phyloP scores from a whole-genome alignment of 129 eudicot species.

The Flaveria trinervia region DNA sequence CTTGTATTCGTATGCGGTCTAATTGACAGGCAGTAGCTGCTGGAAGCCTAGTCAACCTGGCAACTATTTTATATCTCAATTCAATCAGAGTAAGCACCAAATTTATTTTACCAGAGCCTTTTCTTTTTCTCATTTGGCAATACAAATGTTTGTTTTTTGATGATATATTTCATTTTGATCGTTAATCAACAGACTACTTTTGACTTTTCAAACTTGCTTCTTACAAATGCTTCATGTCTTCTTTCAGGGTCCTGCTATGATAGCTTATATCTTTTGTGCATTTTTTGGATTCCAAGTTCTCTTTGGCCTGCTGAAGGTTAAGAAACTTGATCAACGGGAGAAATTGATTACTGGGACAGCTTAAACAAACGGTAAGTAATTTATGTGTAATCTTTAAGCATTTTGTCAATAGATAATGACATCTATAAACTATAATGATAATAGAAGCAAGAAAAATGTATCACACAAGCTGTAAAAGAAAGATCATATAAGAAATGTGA shows the following conservation, averaged over 20 bases:
- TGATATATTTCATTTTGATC: background rate
- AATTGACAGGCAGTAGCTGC: constrained; percentile 87
- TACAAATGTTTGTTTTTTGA: background rate
- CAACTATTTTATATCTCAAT: constrained; percentile 72
- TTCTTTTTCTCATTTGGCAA: background rate
- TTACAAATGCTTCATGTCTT: constrained; percentile 8
- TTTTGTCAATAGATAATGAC: background rate
- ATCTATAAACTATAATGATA: constrained; percentile 16
- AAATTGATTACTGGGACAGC: constrained; percentile 93
- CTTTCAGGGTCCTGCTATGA: constrained; percentile 71
- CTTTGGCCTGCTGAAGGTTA: constrained; percentile 82
- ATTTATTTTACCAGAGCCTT: background rate
- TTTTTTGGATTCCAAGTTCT: constrained; percentile 87
- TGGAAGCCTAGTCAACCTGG: constrained; percentile 89
- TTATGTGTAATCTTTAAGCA: constrained; percentile 2
- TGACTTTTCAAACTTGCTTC: background rate
- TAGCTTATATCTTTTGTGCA: constrained; percentile 68
- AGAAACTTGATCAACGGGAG: constrained; percentile 81
- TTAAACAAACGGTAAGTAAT: constrained; percentile 53
- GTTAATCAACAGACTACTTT: background rate
- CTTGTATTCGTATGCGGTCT: constrained; percentile 14
- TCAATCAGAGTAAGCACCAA: constrained; percentile 63
- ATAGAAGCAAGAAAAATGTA: background rate
- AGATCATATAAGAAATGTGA: no score
- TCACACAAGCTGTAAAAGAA: background rate